Evolutionary conservation across 2,329 filamentous ascomycete species (phyloP), one percentile per base, ranked within the genome.

Genomic region (Cordyceps pruinosa): DNA sequence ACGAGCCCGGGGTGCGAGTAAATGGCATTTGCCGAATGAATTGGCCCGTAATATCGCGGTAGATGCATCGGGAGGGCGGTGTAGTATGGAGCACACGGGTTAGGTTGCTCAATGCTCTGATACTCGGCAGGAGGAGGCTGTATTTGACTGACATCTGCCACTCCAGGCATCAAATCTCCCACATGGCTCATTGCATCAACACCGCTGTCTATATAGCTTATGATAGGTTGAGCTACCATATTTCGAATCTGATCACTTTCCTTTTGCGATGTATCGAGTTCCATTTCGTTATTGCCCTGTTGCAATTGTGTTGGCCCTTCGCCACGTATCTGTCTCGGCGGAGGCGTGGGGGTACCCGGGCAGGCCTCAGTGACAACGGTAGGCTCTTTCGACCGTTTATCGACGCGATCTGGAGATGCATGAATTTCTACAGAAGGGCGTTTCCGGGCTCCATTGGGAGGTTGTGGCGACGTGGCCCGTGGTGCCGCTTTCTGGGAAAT

Each of bases 381-480:
- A 2, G 41, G 3, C 6, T 8, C 9, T 28, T 26, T 35, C 3
- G 17, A 8, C 5, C 4, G 13, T 9, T 10, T n/a, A 13, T 15
- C 4, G 17, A n/a, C 17, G 6, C 15, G 25, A 1, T 54, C n/a
- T 3, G 21, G 9, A 9, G 15, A 1, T 25, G 13, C n/a, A 28
- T 13, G 1, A 7, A 15, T 4, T n/a, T 49, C 45, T n/a, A 9
- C 26, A n/a, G 10, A 10, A n/a, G 21, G 32, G 1, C 42, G 48
- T 17, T 42, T 47, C 0, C 53, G 53, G 10, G 53, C 53, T 1
- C 45, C 53, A 15, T 56, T 49, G 0, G 44, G 28, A 25, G 17
- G 46, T 10, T 49, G 37, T 17, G 30, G 71, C 68, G 56, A 72
- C 68, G 55, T 68, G 39, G 66, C 66, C 52, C 67, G 41, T 19